Evolutionary conservation across 768 basidiomycete species (phyloP).

Genomic region (Tylopilus balloui): DNA sequence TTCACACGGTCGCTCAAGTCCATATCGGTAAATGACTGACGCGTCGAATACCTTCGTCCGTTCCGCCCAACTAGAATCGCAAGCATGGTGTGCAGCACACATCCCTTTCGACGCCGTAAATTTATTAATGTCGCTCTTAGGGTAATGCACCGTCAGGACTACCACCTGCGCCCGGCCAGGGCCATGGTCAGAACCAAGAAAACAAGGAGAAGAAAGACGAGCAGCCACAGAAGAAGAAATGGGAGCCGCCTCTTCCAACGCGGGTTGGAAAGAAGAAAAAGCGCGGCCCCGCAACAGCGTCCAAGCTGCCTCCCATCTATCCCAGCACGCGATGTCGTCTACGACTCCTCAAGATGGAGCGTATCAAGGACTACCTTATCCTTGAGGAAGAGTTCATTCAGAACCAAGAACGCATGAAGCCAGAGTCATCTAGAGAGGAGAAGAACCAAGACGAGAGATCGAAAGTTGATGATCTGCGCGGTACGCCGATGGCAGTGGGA

Average conservation of each 20-base stretch:
- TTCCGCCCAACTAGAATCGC: slow-evolving; percentile 3
- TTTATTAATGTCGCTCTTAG: slow-evolving; percentile 35
- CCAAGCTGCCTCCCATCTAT: slow-evolving; percentile 87
- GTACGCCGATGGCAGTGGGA: slow-evolving; percentile 97
- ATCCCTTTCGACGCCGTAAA: not conserved
- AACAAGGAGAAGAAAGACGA: slow-evolving; percentile 44
- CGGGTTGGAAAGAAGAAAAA: slow-evolving; percentile 95
- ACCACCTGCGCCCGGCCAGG: slow-evolving; percentile 33
- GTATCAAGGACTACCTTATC: slow-evolving; percentile 96
- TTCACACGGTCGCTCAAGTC: slow-evolving; percentile 28
- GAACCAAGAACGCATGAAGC: slow-evolving; percentile 89
- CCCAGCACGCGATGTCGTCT: slow-evolving; percentile 95
- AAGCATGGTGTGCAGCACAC: slow-evolving; percentile 24
- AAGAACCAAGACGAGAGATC: slow-evolving; percentile 94
- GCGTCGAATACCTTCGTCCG: slow-evolving; percentile 35
- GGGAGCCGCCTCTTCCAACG: slow-evolving; percentile 97
- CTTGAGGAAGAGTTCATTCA: slow-evolving; percentile 93
- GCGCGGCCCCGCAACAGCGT: slow-evolving; percentile 85
- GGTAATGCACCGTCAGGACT: slow-evolving; percentile 73
- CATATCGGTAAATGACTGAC: slow-evolving; percentile 44
- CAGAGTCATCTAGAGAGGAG: slow-evolving; percentile 84
- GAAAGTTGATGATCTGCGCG: slow-evolving; percentile 90
- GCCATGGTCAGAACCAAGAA: slow-evolving; percentile 42
- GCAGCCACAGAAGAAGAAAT: slow-evolving; percentile 78
- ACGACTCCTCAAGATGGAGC: slow-evolving; percentile 92